Evolutionary conservation across 192 early-diverging fungal genomes (phyloP).

Genomic region (Entomortierella parvispora): DNA sequence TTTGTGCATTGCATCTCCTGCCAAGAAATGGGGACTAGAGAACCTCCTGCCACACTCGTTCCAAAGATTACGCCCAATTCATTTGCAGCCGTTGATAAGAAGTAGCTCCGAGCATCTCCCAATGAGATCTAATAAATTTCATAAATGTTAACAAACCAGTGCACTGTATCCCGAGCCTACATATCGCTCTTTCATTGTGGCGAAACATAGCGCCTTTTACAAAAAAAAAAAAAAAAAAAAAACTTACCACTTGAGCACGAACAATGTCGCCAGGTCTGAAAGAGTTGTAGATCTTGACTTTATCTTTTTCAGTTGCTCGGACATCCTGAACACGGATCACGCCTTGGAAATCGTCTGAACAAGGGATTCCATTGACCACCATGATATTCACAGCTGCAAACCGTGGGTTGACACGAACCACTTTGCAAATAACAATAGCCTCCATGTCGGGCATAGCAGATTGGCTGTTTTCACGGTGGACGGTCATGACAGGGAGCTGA

Average conservation of each 20-base stretch:
- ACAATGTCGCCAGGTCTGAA: slow-evolving; percentile 97
- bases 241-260: slow-evolving; percentile 69
- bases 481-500: slow-evolving; percentile 62
- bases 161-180: background rate
- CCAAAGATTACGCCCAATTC: slow-evolving; percentile 96
- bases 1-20: slow-evolving; percentile 98
- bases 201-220: too few relatives aligned
- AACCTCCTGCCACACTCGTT: slow-evolving; percentile 79
- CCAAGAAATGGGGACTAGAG: slow-evolving; percentile 97
- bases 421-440: slow-evolving; percentile 80
- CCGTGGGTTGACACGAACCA: slow-evolving; percentile 89
- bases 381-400: slow-evolving; percentile 91
- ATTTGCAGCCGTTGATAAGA: slow-evolving; percentile 91
- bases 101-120: slow-evolving; percentile 92
- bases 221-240: background rate
- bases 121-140: slow-evolving; percentile 77
- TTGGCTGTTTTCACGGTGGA: slow-evolving; percentile 71
- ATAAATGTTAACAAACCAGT: background rate
- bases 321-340: slow-evolving; percentile 94
- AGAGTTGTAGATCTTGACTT: slow-evolving; percentile 88
- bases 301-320: slow-evolving; percentile 93
- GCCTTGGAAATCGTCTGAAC: slow-evolving; percentile 90
- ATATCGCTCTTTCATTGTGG: too few relatives aligned
- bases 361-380: slow-evolving; percentile 84
- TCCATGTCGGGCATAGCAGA: slow-evolving; percentile 81